These are phyloP conservation scores for Tetrahymena elliotti DNA, from an alignment of 73 alveolate genomes.

Conservation along the genomic window DNA sequence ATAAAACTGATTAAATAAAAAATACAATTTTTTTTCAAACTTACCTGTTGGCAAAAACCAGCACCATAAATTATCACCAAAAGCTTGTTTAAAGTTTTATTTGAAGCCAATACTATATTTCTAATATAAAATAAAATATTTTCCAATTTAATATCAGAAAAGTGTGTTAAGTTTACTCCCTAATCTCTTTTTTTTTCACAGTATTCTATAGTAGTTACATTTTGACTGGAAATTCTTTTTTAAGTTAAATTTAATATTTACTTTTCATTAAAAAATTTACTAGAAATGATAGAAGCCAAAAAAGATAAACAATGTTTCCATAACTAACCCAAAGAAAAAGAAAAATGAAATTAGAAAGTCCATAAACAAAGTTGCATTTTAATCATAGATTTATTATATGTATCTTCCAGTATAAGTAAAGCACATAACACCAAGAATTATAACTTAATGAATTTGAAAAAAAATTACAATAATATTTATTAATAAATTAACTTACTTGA, in stretches of 20 bases:
- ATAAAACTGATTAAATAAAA: neutral
- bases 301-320: neutral
- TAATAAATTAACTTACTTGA: neutral
- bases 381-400: neutral
- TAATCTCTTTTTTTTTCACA: neutral
- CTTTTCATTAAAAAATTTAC: neutral
- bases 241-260: neutral
- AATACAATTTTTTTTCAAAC: neutral
- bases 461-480: neutral
- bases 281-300: neutral
- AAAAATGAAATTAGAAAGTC: neutral
- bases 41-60: neutral
- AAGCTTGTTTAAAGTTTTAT: neutral
- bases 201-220: neutral
- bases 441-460: neutral
- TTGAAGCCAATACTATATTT: neutral
- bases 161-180: neutral
- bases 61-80: neutral
- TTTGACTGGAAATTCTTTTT: neutral
- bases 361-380: neutral
- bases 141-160: neutral
- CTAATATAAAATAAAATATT: neutral
- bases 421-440: neutral
- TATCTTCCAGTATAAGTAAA: neutral
- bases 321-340: neutral